These are phyloP conservation scores for Cystoderma amianthinum DNA, from an alignment of 768 basidiomycete species.

Conservation along the genomic window DNA sequence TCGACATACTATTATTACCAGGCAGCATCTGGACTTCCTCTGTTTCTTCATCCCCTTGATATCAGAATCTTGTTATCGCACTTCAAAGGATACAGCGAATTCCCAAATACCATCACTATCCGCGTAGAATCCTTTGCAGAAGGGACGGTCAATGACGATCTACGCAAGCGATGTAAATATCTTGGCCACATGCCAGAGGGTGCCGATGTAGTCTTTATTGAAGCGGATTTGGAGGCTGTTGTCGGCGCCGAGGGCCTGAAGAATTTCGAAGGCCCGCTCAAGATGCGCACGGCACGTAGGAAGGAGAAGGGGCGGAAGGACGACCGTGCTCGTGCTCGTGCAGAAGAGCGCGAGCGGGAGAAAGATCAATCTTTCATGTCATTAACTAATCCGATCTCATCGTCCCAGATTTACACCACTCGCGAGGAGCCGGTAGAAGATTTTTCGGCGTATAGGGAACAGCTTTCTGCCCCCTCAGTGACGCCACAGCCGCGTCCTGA, in stretches of 20 bases:
- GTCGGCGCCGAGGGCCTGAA: constrained; percentile 72
- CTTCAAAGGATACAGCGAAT: constrained; percentile 71
- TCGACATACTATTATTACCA: constrained; percentile 97
- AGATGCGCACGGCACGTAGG: constrained; percentile 63
- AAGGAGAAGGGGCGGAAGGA: constrained; percentile 84
- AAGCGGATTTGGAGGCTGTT: constrained; percentile 74
- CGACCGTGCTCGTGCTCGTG: constrained; percentile 71
- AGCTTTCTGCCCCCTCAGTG: constrained; percentile 4
- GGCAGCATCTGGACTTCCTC: constrained; percentile 81
- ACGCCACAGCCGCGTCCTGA: constrained; percentile 10
- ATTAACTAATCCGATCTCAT: constrained; percentile 7
- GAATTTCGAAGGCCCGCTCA: constrained; percentile 80
- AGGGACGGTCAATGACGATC: constrained; percentile 84
- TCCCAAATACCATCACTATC: constrained; percentile 78
- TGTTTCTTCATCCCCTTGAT: constrained; percentile 94
- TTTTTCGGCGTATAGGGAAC: constrained; percentile 12
- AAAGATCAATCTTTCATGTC: constrained; percentile 34
- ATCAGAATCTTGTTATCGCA: constrained; percentile 88
- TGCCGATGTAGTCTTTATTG: constrained; percentile 90
- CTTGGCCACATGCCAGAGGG: constrained; percentile 88
- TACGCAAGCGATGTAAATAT: constrained; percentile 94
- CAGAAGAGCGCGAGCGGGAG: constrained; percentile 74
- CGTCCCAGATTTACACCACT: constrained; percentile 10
- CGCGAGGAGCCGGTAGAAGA: constrained; percentile 15
- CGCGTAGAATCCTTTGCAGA: constrained; percentile 73